Evolutionary conservation across 2,329 filamentous ascomycete species (phyloP), one percentile per base, ranked within the genome.

Genomic region (Beauveria pseudobassiana): DNA sequence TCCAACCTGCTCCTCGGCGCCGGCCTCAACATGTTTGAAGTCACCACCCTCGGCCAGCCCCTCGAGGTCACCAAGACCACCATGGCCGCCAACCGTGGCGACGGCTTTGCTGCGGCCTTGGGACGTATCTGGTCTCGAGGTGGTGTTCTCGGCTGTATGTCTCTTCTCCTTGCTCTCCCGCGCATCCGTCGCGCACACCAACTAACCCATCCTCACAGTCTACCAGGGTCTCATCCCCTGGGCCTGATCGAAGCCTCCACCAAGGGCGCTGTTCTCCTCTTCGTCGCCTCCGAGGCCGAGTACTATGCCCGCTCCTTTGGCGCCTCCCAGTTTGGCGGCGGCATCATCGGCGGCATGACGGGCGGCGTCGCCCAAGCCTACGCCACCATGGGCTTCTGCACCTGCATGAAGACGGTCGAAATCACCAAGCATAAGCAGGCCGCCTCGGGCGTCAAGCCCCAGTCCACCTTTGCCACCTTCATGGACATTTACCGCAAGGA

Each of bases 331-430:
- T 98, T 99, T 76, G 82, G 89, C 57, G 86, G 87, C 68, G 95
- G 95, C 74, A 98, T 99, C 79, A 74, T 82, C 38, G 95, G 95
- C 72, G 95, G 95, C 77, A 91, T 99, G 82, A 84, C 87, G 24
- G 95, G 95, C 74, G 95, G 95, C 83, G 87, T 99, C 63, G 95
- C 93, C 52, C 95, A 99, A 81, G 95, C 95, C 64, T 99, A 99
- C 76, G 95, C 95, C 67, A 99, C 95, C 75, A 99, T 99, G 93
- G 95, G 95, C 69, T 99, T 99, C 87, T 99, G 95, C 80, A 99
- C 95, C 65, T 99, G 95, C 86, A 99, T 99, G 95, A 99, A 99
- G 87, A 99, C 95, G 66, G 95, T 98, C 68, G 95, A 99, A 79
- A 99, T 99, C 79, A 99, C 95, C 73, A 96, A 97, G 81, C 89